Evolutionary conservation across 768 basidiomycete species (phyloP), one percentile per base, ranked within the genome.

Genomic region (Auriculariales sp.): DNA sequence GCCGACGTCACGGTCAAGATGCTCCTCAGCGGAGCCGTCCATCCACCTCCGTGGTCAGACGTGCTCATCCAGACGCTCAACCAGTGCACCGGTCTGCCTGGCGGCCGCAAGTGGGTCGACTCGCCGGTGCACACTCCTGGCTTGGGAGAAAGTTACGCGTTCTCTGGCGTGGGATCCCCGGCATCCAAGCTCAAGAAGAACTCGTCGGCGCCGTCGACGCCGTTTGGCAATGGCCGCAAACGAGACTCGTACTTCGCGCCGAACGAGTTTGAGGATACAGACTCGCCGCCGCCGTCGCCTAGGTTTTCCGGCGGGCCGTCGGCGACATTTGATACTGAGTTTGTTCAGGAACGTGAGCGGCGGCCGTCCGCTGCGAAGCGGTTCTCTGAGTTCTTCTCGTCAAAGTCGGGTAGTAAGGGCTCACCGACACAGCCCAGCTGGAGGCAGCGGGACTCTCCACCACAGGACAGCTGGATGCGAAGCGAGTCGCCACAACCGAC

Each of bases 11-110:
- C 82, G 1, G 81, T 72, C 2, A 83, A 82, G 61, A 73, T 82
- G 61, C 76, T 99, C 24, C 78, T 99, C 14, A 81, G 78, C 32
- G 94, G 94, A 4, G 62, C 62, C 9, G 66, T 95, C 35, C 72
- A 78, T 11, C 72, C 79, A 4, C 94, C 92, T 0, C 65, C 72
- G 2, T 98, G 89, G 87, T 82, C 92, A 1, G 63, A 70, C n/a
- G 61, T 71, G 2, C 71, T 99, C 24, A 79, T 88, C 52, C 73
- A 76, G 49, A 81, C 83, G 2, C 69, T 99, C 32, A 79, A 88
- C 47, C 62, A 72, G 9, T 81, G 81, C 55, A 83, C 83, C 2
- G 78, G 82, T 19, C 61, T 81, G 57, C 83, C 86, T 0, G 81
- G 79, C 14, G 73, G 69, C 48, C 71, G 78, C 24, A 67, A 67